phyloP scores from a whole-genome alignment of 2,329 filamentous ascomycete species.

The Fusarium nygamai region DNA sequence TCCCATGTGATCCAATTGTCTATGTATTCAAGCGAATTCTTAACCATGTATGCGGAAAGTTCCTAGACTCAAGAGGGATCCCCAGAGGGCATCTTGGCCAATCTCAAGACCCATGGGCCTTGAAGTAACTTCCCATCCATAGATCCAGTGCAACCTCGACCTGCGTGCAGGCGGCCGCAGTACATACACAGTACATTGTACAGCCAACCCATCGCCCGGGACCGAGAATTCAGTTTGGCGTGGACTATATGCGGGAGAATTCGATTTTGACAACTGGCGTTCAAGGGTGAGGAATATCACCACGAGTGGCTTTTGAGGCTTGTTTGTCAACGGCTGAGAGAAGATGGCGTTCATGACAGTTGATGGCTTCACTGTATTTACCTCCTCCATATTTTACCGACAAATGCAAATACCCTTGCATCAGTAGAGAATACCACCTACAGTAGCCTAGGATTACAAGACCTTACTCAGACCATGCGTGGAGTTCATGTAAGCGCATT shows the following conservation, averaged over 20 bases:
- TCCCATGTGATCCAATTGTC: conserved; percentile 27
- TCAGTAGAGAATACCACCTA: conserved; percentile 16
- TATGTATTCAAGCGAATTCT: conserved; percentile 17
- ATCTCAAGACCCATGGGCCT: conserved; percentile 5
- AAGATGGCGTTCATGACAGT: not conserved
- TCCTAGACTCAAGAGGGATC: conserved; percentile 22
- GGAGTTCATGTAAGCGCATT: conserved; percentile 40
- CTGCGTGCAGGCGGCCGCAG: conserved; percentile 26
- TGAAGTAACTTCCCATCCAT: conserved; percentile 17
- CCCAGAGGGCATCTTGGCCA: not conserved
- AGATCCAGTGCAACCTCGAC: conserved; percentile 32
- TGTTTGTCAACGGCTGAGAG: not conserved
- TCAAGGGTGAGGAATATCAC: not conserved
- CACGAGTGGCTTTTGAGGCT: conserved; percentile 14
- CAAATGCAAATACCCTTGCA: conserved; percentile 5
- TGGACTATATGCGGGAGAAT: conserved; percentile 5
- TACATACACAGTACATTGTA: not conserved
- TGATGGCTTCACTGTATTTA: not conserved
- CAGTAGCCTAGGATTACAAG: not conserved
- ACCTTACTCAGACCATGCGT: conserved; percentile 38
- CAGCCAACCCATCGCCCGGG: conserved; percentile 3
- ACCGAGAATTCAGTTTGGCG: conserved; percentile 8
- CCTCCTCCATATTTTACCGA: conserved; percentile 1
- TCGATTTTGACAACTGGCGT: not conserved
- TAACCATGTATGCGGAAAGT: conserved; percentile 16